Evolutionary conservation across 2,329 filamentous ascomycete genomes (phyloP), one percentile per base, ranked within the genome.

Genomic region (Fonsecaea nubica): DNA sequence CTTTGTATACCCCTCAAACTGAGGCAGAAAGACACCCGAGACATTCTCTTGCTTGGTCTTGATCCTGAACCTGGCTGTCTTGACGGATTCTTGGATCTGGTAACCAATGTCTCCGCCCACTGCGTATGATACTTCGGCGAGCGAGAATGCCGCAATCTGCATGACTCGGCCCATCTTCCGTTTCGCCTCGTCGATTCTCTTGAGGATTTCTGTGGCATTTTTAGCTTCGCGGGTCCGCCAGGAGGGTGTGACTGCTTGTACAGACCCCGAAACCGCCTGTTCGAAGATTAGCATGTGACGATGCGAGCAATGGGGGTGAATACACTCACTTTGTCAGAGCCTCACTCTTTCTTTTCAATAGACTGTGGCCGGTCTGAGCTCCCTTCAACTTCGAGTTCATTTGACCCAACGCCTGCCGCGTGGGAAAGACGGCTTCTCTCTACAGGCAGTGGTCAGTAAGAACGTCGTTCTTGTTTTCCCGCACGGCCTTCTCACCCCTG

Each of bases 331-430:
- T 99, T 72, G 95, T 99, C 70, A 99, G 84, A 74, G 95, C 95
- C 81, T 99, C 95, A 79, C 93, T 97, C 85, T 99, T 99, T 76
- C 95, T 87, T 85, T 99, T 99, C 70, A 99, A 84, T 77, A 99
- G 84, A 79, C 91, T 97, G 83, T 99, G 94, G 57, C 95, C 95
- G 54, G 88, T 92, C 79, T 94, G 90, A 63, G 91, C 91, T 69
- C 91, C 94, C 85, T 98, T 98, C 77, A 99, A 89, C 85, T 99
- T 99, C 72, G 90, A 89, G 83, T 98, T 98, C 94, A 99, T 99
- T 77, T 96, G 81, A 72, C 93, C 93, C 81, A 99, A 85, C 79
- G 93, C 96, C 85, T 99, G 95, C 76, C 95, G 92, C 77, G 95
- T 99, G 76, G 95, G 92, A 82, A 99, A 99, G 82, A 99, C 94